A percentile compares a stretch with the other conserved stretches of the same genome.
phyloP scores from a whole-genome alignment of 1,284 basidiomycete genomes.

The Ganoderma meredithae region DNA sequence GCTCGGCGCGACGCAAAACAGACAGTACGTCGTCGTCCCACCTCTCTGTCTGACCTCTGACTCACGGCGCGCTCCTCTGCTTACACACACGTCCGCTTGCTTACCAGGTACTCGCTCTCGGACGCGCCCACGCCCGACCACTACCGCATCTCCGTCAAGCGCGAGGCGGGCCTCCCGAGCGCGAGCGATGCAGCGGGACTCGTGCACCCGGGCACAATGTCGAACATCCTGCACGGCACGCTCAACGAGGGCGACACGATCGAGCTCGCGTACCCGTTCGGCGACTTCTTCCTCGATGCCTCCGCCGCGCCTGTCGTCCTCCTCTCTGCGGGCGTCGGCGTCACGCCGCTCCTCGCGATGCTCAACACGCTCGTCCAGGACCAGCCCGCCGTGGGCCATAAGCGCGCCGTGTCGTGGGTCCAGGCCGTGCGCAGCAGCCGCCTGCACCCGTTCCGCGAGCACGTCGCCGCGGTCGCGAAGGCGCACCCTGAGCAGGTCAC shows the following conservation, averaged over 20 bases:
- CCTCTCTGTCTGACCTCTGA: too few relatives aligned
- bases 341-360: slow-evolving; percentile 38
- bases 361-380: slow-evolving; percentile 35
- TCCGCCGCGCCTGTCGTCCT: slow-evolving; percentile 36
- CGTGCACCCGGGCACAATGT: slow-evolving; percentile 36
- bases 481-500: slow-evolving; percentile 26
- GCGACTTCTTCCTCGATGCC: slow-evolving; percentile 40
- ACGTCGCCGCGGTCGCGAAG: slow-evolving; percentile 25
- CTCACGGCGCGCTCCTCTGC: neutral
- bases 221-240: slow-evolving; percentile 37
- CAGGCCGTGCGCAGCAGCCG: slow-evolving; percentile 34
- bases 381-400: neutral
- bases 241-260: slow-evolving; percentile 35
- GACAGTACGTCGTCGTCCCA: slow-evolving; percentile 28
- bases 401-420: slow-evolving; percentile 34
- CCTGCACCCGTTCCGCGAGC: slow-evolving; percentile 33
- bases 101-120: slow-evolving; percentile 35
- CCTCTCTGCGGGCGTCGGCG: slow-evolving; percentile 39
- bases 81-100: neutral
- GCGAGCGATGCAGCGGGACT: slow-evolving; percentile 12
- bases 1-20: slow-evolving; percentile 31
- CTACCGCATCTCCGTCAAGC: slow-evolving; percentile 40
- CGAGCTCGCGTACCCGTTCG: slow-evolving; percentile 37
- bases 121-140: slow-evolving; percentile 34
- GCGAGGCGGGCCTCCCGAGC: slow-evolving; percentile 29